Evolutionary conservation across 306 rosid genomes (phyloP).

Genomic region (Senna siamea): DNA sequence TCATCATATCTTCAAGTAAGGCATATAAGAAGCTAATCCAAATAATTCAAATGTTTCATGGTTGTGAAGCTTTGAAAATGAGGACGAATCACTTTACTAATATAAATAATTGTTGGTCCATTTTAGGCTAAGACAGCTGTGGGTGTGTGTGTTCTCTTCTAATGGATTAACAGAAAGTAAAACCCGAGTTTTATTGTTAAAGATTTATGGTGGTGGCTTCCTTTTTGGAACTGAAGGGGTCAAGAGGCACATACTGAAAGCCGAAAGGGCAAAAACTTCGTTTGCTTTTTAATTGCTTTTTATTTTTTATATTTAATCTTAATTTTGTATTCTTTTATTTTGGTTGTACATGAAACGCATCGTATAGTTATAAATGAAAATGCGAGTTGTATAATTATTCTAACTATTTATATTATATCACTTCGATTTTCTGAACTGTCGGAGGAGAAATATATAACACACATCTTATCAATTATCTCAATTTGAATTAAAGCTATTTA

Average conservation of each 20-base stretch:
- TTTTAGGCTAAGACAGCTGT: conserved; percentile 25
- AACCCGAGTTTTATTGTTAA: not conserved
- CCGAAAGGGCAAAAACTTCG: not conserved
- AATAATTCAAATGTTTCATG: not conserved
- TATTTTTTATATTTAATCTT: not conserved
- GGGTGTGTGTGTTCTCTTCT: not conserved
- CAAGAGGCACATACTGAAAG: not conserved
- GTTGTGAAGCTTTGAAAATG: conserved; percentile 1
- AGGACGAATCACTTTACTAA: conserved; percentile 18
- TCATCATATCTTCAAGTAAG: not conserved
- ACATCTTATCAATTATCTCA: not conserved
- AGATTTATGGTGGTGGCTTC: not conserved
- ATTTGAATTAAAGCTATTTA: not conserved
- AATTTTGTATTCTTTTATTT: not conserved
- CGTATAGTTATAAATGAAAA: too few species aligned
- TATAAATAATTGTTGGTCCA: conserved; percentile 24
- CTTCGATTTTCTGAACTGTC: not conserved
- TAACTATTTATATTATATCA: not conserved
- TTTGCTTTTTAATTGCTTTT: not conserved
- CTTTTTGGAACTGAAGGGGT: not conserved
- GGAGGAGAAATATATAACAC: conserved; percentile 2
- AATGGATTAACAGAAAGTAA: conserved; percentile 4
- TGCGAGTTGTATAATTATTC: not conserved
- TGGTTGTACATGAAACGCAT: not conserved
- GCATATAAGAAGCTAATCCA: conserved; percentile 4